Conservation (phyloP, 805 yeast genomes). For the Candida arabinofermentans region DNA sequence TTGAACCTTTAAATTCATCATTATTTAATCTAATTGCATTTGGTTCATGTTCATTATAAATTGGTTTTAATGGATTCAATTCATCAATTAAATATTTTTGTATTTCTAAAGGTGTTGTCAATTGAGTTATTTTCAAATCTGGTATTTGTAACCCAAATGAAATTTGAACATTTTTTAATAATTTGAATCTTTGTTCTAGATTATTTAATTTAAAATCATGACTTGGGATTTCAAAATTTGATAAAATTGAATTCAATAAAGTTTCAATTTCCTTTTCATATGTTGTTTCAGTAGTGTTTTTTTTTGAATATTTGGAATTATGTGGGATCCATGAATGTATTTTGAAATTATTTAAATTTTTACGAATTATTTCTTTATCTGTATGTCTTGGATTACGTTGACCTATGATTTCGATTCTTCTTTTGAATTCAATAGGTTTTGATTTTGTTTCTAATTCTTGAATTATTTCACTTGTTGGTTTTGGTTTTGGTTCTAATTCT, state of each 20-base stretch:
- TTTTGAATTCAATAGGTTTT: slow-evolving; percentile 9
- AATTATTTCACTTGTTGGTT: slow-evolving; percentile 20
- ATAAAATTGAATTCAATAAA: slow-evolving; percentile 6
- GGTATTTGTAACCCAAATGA: slow-evolving; percentile 49
- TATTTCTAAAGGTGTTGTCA: slow-evolving; percentile 38
- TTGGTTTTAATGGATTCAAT: slow-evolving; percentile 38
- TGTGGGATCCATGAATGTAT: slow-evolving; percentile 31
- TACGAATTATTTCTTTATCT: slow-evolving; percentile 18
- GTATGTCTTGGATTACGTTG: slow-evolving; percentile 23
- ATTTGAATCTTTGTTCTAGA: slow-evolving; percentile 48
- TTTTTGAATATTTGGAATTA: slow-evolving; percentile 14
- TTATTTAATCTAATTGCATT: slow-evolving; percentile 62
- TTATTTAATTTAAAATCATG: too few species aligned
- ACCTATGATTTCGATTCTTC: slow-evolving; percentile 29
- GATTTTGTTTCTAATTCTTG: slow-evolving; percentile 24
- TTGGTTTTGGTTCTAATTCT: background rate
- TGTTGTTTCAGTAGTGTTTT: background rate
- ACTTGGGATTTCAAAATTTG: too few species aligned
- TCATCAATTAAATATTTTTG: slow-evolving; percentile 32
- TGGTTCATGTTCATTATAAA: slow-evolving; percentile 58
- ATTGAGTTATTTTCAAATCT: slow-evolving; percentile 43
- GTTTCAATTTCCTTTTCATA: background rate
- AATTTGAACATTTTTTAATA: slow-evolving; percentile 45
- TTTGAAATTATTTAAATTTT: slow-evolving; percentile 28
- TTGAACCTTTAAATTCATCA: slow-evolving; percentile 53